Base-by-base conservation (phyloP, 1,284 basidiomycete genomes). In the Prillingera fragicola region DNA sequence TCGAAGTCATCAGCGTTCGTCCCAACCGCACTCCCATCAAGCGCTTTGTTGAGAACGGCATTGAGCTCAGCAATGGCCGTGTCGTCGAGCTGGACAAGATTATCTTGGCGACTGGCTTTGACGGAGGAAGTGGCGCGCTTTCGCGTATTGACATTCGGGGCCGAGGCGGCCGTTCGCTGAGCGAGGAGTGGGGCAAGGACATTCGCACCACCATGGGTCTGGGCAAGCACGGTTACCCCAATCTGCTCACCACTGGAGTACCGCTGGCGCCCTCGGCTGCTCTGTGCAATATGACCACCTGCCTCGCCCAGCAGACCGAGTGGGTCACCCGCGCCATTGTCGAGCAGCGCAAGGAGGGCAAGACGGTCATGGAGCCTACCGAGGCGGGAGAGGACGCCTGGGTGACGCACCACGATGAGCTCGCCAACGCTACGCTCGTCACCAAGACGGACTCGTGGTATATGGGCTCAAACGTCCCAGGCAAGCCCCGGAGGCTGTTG, bases 271-370 rank as follows among this genome's bases (percentile, higher is more conserved):
- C 48, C n/a, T 38, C 34, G 0, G 48, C 43, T 0, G 48, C 43
- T 19, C 39, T 50, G 33, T 50, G 43, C 40, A 50, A 50, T 43
- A 45, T 50, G 43, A 42, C 48, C 9, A 42, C 48, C 10, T 45
- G 43, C 24, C 43, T 50, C 4, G n/a, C 27, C 5, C 48, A 50
- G 36, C 48, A 50, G 39, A 45, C 43, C 23, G 48, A 50, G 43
- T 45, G 43, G 48, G 38, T 50, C 36, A 43, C 48, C 1, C 12
- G 26, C 9, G 36, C 38, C 8, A 17, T 50, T 18, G 31, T 21
- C 4, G 19, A 19, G 5, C 29, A 43, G 26, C 31, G 32, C 19
- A 28, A 36, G 8, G 33, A 43, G 6, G 43, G 43, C 18, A 33
- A 45, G 40, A 40, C 18, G 7, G 14, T 18, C 8, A 33, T 50